Conservation (phyloP, 2,329 filamentous ascomycete species). For the Ascochyta pisi region DNA sequence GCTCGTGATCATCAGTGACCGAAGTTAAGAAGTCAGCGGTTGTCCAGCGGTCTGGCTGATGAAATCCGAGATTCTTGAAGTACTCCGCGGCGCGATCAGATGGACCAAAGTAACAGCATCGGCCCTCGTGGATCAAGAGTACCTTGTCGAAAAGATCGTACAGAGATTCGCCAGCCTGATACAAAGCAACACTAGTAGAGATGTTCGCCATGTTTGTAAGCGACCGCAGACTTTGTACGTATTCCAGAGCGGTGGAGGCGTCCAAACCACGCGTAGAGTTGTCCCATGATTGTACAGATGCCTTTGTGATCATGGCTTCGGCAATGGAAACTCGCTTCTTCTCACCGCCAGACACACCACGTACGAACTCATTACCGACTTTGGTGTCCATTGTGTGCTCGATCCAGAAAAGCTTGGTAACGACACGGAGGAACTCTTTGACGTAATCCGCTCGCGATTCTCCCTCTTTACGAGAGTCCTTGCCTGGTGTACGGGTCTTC, state of each 20-base stretch:
- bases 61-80: slow-evolving; percentile 71
- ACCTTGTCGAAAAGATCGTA: slow-evolving; percentile 52
- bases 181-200: slow-evolving; percentile 72
- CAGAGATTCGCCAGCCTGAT: slow-evolving; percentile 64
- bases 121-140: slow-evolving; percentile 50
- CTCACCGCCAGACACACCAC: slow-evolving; percentile 63
- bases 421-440: slow-evolving; percentile 68
- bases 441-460: slow-evolving; percentile 67
- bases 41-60: slow-evolving; percentile 70
- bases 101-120: slow-evolving; percentile 66
- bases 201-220: slow-evolving; percentile 69
- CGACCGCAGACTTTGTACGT: slow-evolving; percentile 70
- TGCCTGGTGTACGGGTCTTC: slow-evolving; percentile 70
- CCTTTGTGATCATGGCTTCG: slow-evolving; percentile 56
- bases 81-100: slow-evolving; percentile 67
- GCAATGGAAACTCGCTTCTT: slow-evolving; percentile 59
- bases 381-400: slow-evolving; percentile 75
- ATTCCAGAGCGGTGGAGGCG: slow-evolving; percentile 75
- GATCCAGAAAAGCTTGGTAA: slow-evolving; percentile 75
- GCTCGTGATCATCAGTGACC: slow-evolving; percentile 68
- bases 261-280: slow-evolving; percentile 78
- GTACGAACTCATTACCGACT: slow-evolving; percentile 76
- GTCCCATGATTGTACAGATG: slow-evolving; percentile 52
- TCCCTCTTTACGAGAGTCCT: slow-evolving; percentile 65
- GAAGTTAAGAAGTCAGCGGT: slow-evolving; percentile 76